Evolutionary conservation across 1,284 basidiomycete genomes (phyloP).

Genomic region (Pseudozyma hubeiensis): DNA sequence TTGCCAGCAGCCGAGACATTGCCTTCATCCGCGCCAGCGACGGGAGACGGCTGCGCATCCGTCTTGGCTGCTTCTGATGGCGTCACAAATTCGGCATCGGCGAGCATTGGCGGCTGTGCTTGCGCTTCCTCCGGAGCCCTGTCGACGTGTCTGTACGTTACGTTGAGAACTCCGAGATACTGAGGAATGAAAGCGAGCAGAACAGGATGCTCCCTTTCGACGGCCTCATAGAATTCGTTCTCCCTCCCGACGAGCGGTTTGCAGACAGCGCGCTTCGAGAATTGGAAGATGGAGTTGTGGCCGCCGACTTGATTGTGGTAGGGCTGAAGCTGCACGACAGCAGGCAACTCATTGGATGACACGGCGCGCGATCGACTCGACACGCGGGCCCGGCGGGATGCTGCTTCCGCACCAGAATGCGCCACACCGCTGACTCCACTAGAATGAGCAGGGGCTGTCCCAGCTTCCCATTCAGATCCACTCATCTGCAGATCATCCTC

Average conservation of each 20-base stretch:
- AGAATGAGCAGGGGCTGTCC: not conserved
- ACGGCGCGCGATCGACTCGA: constrained; percentile 9
- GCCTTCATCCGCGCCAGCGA: not conserved
- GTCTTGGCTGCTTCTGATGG: not conserved
- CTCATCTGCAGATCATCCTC: constrained; percentile 49
- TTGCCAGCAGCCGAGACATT: not conserved
- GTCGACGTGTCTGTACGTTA: constrained; percentile 77
- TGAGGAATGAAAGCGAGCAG: constrained; percentile 92
- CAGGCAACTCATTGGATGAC: constrained; percentile 36
- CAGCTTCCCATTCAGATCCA: constrained; percentile 44
- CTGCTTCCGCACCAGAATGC: not conserved
- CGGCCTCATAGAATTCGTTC: constrained; percentile 97
- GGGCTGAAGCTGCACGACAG: constrained; percentile 85
- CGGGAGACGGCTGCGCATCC: not conserved
- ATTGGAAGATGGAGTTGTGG: constrained; percentile 96
- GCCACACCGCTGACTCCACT: not conserved
- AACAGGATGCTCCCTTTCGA: constrained; percentile 90
- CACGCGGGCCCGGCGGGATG: constrained; percentile 7
- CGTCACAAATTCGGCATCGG: not conserved
- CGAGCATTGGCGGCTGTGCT: not conserved
- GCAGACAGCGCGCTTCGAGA: constrained; percentile 96
- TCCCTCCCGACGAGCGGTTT: constrained; percentile 98
- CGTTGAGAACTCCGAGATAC: constrained; percentile 97
- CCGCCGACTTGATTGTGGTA: constrained; percentile 98
- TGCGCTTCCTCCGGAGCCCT: constrained; percentile 12